Evolutionary conservation across 1,284 basidiomycete species (phyloP), one percentile per base, ranked within the genome.

Genomic region (Bjerkandera adusta): DNA sequence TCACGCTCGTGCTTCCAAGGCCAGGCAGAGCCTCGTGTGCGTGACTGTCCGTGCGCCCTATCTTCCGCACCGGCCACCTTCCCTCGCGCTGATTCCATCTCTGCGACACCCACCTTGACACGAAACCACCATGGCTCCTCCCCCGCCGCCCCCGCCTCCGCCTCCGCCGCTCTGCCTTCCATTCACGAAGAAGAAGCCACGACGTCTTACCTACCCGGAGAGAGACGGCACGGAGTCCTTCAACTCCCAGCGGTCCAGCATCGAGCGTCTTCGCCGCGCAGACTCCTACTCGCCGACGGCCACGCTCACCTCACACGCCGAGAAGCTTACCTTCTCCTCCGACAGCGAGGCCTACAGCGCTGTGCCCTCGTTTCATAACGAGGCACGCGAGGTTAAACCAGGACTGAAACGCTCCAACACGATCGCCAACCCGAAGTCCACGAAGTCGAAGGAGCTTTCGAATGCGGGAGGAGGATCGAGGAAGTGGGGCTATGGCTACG

Each of bases 401-500:
- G 45, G 51, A 37, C 57, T 51, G 49, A 56, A 50, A 50, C 57
- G 57, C 48, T 45, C 57, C 41, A 59, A 57, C 48, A 62, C 62
- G 34, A 55, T 54, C 18, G 26, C 46, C 41, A 56, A 54, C 35
- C 51, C 53, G 21, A 54, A 52, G 18, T 39, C 54, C n/a, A 15
- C 39, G 21, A 42, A 43, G 25, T 26, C 53, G 13, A 55, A 48
- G 48, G 43, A 50, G 38, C 29, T 70, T 47, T 61, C 66, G 42
- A 64, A 67, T 45, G 64, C 68, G 35, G 66, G 11, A 70, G 66
- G 54, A 4, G 81, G 83, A 55, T 80, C 83, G 4, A 79, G 65
- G 62, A 67, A 64, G 51, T 68, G 63, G 40, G 53, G 61, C 6
- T 77, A 68, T 58, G 83, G 78, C 67, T 87, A 85, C 62, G 83